Evolutionary conservation across 2,329 filamentous ascomycete species (phyloP).

Genomic region (Neopestalotiopsis sp.): DNA sequence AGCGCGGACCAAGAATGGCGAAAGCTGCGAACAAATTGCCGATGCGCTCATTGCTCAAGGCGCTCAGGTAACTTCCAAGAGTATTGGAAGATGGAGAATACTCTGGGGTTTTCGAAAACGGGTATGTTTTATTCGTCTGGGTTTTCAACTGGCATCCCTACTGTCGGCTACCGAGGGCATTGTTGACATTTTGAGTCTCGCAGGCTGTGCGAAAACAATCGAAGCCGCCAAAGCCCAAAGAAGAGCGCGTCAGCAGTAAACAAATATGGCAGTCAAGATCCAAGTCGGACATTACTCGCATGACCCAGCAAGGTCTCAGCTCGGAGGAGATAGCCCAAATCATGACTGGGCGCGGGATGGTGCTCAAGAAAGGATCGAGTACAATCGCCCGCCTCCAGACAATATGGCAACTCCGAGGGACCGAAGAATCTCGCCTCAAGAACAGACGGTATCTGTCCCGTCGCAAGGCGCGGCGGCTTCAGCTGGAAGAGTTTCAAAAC

Average conservation of each 20-base stretch:
- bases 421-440: background rate
- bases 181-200: background rate
- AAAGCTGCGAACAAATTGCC: conserved; percentile 27
- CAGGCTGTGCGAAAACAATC: conserved; percentile 24
- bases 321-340: conserved; percentile 22
- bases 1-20: conserved; percentile 23
- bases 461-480: conserved; percentile 16
- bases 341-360: conserved; percentile 24
- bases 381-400: conserved; percentile 26
- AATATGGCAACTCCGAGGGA: conserved; percentile 20
- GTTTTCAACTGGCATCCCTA: background rate
- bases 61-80: conserved; percentile 25
- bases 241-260: conserved; percentile 16
- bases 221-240: conserved; percentile 23
- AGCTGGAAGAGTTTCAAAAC: conserved; percentile 18
- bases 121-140: conserved; percentile 5
- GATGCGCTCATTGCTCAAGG: conserved; percentile 23
- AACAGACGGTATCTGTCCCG: conserved; percentile 18
- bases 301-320: conserved; percentile 24
- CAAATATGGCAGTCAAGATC: conserved; percentile 6
- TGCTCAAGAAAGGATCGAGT: conserved; percentile 24
- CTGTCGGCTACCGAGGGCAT: background rate
- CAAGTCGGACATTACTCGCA: conserved; percentile 25
- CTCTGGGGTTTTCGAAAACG: conserved; percentile 26
- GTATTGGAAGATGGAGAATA: conserved; percentile 25